Base-by-base conservation (phyloP, 23 red algal genomes). In the Gracilaria domingensis region DNA sequence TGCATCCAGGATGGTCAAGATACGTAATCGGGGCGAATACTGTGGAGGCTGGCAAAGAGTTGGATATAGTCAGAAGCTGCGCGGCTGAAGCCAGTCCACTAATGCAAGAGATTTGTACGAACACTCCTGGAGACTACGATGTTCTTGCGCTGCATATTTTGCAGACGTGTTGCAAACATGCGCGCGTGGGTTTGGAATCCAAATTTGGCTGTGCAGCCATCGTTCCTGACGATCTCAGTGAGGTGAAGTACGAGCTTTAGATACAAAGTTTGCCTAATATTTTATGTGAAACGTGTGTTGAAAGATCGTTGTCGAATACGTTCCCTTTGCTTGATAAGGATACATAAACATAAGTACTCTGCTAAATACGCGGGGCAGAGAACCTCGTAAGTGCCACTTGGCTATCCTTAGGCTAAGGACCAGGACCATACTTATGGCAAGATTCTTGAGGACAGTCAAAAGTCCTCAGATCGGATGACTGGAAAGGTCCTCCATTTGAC, bases 81-180 rank as follows among this genome's bases (percentile, higher is more conserved):
- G 66, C 85, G 14, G 4, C 4, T 5, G 51, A 49, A 23, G 13
- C 30, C 20, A 29, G 8, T 1, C 39, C 8, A 23, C 49, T 78
- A 51, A 30, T 88, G 29, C 18, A 58, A 16, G 11, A 53, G 4
- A 42, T 88, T 55, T 88, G 85, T 54, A 35, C 12, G 0, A 60
- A 64, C 26, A 66, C 7, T 16, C 85, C 85, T 14, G 53, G 71
- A 9, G 69, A 88, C 32, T 88, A 47, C 35, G 13, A 88, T 29
- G 18, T 88, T 38, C 69, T 88, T 23, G 85, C 23, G 14, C 70
- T 88, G 23, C 85, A 88, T 1, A 57, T 58, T 12, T 47, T 88
- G 51, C 85, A 88, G 49, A 67, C 70, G 42, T 88, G 85, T 39
- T 88, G 85, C 51, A 88, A 88, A 38, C 39, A 69, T 1, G 38